Conservation (phyloP, 768 basidiomycete species). For the Russula sp. region DNA sequence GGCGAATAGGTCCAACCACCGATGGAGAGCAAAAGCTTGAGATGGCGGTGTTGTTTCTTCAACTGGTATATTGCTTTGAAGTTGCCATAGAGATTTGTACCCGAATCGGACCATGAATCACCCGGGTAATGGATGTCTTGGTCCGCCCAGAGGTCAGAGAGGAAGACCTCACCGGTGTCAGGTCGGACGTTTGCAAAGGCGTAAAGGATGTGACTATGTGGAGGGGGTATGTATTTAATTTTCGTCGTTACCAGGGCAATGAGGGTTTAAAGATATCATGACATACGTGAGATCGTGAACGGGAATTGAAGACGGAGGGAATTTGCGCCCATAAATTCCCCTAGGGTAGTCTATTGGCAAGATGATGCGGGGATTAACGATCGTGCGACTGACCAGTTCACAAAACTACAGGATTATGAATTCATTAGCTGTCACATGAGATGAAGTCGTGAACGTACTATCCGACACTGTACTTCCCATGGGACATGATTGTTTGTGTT, state of each 20-base stretch:
- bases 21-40: slow-evolving; percentile 80
- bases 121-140: slow-evolving; percentile 94
- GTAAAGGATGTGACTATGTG: slow-evolving; percentile 72
- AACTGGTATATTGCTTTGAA: slow-evolving; percentile 89
- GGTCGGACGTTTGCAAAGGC: slow-evolving; percentile 86
- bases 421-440: slow-evolving; percentile 8
- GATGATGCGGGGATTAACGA: slow-evolving; percentile 1
- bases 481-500: slow-evolving; percentile 29
- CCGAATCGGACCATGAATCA: slow-evolving; percentile 90
- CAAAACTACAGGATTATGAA: slow-evolving; percentile 42
- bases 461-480: slow-evolving; percentile 65
- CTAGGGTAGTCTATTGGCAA: slow-evolving; percentile 31
- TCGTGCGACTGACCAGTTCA: slow-evolving; percentile 52
- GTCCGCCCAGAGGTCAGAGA: slow-evolving; percentile 94
- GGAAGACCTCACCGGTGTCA: slow-evolving; percentile 76
- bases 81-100: slow-evolving; percentile 91
- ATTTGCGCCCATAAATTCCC: slow-evolving; percentile 96
- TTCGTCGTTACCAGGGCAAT: slow-evolving; percentile 6
- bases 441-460: slow-evolving; percentile 47
- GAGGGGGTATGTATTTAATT: slow-evolving; percentile 3
- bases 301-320: slow-evolving; percentile 79
- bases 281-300: slow-evolving; percentile 77
- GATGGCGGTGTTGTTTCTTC: slow-evolving; percentile 77
- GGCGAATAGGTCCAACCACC: slow-evolving; percentile 95
- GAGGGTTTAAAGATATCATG: slow-evolving; percentile 1